Percentiles rank a stretch among this genome's conserved stretches.
These are phyloP conservation scores for Yamadazyma friedrichii DNA, from an alignment of 1,139 yeast species.

Conservation along the genomic window DNA sequence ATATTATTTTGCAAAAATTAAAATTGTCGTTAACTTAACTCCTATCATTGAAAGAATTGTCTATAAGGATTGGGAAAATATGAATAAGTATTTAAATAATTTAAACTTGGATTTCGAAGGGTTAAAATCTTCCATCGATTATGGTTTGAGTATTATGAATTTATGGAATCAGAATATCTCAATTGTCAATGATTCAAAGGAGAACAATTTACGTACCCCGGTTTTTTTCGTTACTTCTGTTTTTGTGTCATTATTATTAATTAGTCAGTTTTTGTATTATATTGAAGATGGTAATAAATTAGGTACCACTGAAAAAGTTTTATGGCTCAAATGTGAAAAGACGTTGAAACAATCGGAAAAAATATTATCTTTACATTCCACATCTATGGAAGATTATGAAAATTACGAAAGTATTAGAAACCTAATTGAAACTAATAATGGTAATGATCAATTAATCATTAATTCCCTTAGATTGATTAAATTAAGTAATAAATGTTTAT, in stretches of 20 bases:
- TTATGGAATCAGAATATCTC: conserved; percentile 71
- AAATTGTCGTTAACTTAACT: conserved; percentile 57
- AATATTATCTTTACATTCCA: conserved; percentile 13
- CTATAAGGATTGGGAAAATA: conserved; percentile 60
- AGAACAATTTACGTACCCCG: conserved; percentile 68
- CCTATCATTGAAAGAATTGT: conserved; percentile 58
- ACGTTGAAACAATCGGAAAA: conserved; percentile 57
- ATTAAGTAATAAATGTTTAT: conserved; percentile 55
- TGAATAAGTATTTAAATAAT: conserved; percentile 51
- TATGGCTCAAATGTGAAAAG: conserved; percentile 52
- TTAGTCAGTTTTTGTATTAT: conserved; percentile 58
- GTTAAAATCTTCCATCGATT: conserved; percentile 54
- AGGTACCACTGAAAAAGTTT: conserved; percentile 39
- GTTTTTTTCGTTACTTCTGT: conserved; percentile 70
- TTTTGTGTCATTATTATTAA: conserved; percentile 56
- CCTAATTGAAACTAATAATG: conserved; percentile 18
- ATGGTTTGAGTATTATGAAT: conserved; percentile 58
- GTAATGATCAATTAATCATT: conserved; percentile 16
- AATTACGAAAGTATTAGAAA: conserved; percentile 33
- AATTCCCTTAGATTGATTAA: conserved; percentile 18
- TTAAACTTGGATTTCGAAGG: conserved; percentile 52
- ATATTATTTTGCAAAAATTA: conserved; percentile 60
- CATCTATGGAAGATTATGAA: conserved; percentile 14
- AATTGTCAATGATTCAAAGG: conserved; percentile 58
- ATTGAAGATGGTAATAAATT: conserved; percentile 42